Conservation (phyloP, 306 rosid species). For the Prunus salicina region DNA sequence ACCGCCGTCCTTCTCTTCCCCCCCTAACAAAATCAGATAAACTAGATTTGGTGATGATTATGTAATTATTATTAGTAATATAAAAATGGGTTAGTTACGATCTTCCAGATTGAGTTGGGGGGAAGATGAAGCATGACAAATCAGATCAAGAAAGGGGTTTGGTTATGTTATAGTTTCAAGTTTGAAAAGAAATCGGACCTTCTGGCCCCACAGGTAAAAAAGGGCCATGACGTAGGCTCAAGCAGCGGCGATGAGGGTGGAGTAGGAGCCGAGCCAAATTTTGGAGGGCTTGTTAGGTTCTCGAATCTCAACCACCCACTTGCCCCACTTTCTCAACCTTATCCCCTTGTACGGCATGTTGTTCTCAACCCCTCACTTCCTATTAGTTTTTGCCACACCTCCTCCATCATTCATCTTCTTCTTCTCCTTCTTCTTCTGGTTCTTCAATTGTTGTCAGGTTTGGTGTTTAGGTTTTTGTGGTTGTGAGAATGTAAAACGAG, state of each 20-base stretch:
- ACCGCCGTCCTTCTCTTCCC: too few species aligned
- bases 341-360: constrained; percentile 94
- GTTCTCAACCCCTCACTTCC: constrained; percentile 28
- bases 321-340: constrained; percentile 99
- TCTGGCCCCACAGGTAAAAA: constrained; percentile 58
- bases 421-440: background rate
- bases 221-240: constrained; percentile 96
- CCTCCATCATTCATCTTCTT: background rate
- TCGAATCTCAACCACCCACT: constrained; percentile 98
- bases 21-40: too few species aligned
- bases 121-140: too few species aligned
- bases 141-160: too few species aligned
- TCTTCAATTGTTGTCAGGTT: background rate
- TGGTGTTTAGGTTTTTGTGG: background rate
- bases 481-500: background rate
- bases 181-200: too few species aligned
- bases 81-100: too few species aligned
- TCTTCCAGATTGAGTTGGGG: too few species aligned
- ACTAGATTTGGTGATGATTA: too few species aligned
- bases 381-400: constrained; percentile 18
- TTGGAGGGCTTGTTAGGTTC: constrained; percentile 93
- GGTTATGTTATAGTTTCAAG: too few species aligned
- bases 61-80: too few species aligned
- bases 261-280: constrained; percentile 96
- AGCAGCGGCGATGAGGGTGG: constrained; percentile 86